Conservation (phyloP, 495 filamentous ascomycete species). For the Hypoxylon rickii region DNA sequence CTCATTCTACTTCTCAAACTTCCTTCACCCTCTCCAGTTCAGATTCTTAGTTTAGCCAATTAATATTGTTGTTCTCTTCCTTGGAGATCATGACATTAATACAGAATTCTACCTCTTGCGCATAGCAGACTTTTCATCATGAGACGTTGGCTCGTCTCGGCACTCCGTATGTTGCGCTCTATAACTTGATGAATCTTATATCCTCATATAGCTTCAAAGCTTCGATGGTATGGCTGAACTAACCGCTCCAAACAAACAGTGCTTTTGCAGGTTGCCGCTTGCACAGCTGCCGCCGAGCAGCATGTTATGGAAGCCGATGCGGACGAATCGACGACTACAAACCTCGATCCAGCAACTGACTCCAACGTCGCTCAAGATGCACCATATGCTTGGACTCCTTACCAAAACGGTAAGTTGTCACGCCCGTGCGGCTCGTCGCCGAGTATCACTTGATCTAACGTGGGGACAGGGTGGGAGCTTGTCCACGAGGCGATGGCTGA, state of each 20-base stretch:
- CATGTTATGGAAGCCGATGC: constrained; percentile 39
- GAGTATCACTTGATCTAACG: constrained; percentile 17
- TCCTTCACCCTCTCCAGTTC: background rate
- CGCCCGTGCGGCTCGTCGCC: background rate
- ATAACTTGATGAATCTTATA: background rate
- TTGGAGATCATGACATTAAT: constrained; percentile 37
- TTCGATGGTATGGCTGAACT: constrained; percentile 9
- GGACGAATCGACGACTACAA: constrained; percentile 30
- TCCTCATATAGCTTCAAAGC: background rate
- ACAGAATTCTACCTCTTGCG: constrained; percentile 33
- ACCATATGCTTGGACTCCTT: constrained; percentile 33
- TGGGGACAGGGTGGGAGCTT: constrained; percentile 47
- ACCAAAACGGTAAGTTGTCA: constrained; percentile 38
- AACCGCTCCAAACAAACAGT: constrained; percentile 38
- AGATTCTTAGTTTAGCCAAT: background rate
- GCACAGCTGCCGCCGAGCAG: constrained; percentile 43
- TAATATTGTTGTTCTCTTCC: constrained; percentile 14
- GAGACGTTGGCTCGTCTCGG: constrained; percentile 48
- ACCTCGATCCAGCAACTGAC: constrained; percentile 37
- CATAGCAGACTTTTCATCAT: constrained; percentile 40
- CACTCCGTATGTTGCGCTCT: constrained; percentile 45
- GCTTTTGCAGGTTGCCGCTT: constrained; percentile 51
- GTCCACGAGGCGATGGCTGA: constrained; percentile 49
- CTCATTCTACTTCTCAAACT: no score
- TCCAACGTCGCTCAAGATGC: constrained; percentile 31